These are phyloP conservation scores for Candida piceae DNA, from an alignment of 805 yeast species.

Conservation along the genomic window DNA sequence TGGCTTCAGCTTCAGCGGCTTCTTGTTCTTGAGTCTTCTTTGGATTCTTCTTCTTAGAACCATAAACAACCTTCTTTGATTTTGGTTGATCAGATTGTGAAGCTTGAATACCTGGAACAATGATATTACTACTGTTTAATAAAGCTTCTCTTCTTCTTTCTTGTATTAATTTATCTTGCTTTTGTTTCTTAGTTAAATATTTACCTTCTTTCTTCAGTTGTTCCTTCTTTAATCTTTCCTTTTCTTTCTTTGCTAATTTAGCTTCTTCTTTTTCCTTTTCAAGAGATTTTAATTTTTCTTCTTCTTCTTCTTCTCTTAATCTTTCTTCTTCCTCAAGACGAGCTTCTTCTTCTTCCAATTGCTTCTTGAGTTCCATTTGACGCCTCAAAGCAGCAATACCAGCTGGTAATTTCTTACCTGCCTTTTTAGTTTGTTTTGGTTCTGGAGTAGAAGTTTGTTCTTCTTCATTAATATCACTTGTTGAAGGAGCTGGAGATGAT, in stretches of 20 bases:
- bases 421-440: conserved; percentile 31
- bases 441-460: conserved; percentile 34
- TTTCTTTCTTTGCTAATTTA: conserved; percentile 71
- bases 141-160: conserved; percentile 89
- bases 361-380: conserved; percentile 84
- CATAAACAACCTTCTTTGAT: conserved; percentile 66
- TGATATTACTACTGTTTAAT: conserved; percentile 65
- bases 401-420: conserved; percentile 75
- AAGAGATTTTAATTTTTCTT: conserved; percentile 47
- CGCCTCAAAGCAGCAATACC: conserved; percentile 87
- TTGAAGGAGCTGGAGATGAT: conserved; percentile 12
- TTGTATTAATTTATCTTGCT: conserved; percentile 78
- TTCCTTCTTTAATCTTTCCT: conserved; percentile 80
- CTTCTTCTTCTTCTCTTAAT: conserved; percentile 44
- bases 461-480: conserved; percentile 41
- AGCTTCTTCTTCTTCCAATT: conserved; percentile 78
- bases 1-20: conserved; percentile 21
- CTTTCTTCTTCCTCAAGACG: conserved; percentile 68
- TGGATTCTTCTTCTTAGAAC: conserved; percentile 59
- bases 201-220: conserved; percentile 96
- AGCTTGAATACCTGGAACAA: conserved; percentile 65
- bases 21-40: conserved; percentile 26
- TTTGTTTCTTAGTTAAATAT: conserved; percentile 87
- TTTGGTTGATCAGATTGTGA: conserved; percentile 26
- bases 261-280: conserved; percentile 61